Evolutionary conservation across 2,329 filamentous ascomycete genomes (phyloP).

Genomic region (Lecanosticta acicola): DNA sequence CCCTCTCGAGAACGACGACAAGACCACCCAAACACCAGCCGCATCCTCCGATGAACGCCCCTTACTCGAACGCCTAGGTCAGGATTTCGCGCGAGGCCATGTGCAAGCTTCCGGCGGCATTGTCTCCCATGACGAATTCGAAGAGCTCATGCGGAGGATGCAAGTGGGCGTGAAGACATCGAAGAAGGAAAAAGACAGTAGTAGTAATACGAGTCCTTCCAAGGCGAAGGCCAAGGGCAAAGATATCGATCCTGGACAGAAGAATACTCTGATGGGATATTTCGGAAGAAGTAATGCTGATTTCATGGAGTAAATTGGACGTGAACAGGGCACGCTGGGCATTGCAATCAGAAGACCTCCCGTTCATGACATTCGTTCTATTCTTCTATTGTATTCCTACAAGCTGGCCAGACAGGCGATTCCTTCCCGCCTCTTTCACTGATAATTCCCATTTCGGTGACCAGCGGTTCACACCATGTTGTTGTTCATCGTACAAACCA

Average conservation of each 20-base stretch:
- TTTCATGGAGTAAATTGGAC: neutral
- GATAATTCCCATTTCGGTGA: too few relatives aligned
- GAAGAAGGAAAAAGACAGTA: conserved; percentile 30
- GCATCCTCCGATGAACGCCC: conserved; percentile 13
- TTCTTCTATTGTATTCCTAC: too few relatives aligned
- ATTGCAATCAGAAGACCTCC: too few relatives aligned
- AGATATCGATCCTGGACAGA: conserved; percentile 12
- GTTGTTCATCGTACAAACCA: too few relatives aligned
- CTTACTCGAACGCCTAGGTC: conserved; percentile 50
- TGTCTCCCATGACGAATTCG: conserved; percentile 56
- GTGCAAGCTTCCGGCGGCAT: conserved; percentile 64
- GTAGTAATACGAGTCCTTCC: too few relatives aligned
- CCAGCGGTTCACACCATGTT: too few relatives aligned
- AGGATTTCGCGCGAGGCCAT: conserved; percentile 61
- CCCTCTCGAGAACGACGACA: conserved; percentile 12
- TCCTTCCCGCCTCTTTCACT: too few relatives aligned
- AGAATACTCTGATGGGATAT: conserved; percentile 16
- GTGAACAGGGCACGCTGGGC: neutral
- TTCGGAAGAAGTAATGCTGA: conserved; percentile 10
- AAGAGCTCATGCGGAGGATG: conserved; percentile 57
- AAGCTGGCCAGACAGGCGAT: too few relatives aligned
- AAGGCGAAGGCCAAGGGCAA: conserved; percentile 10
- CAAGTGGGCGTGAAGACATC: conserved; percentile 52
- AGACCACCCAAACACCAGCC: neutral
- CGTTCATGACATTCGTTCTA: too few relatives aligned